phyloP scores from a whole-genome alignment of 228 moss, liverwort and hornwort genomes.

The Sphagnum fallax region DNA sequence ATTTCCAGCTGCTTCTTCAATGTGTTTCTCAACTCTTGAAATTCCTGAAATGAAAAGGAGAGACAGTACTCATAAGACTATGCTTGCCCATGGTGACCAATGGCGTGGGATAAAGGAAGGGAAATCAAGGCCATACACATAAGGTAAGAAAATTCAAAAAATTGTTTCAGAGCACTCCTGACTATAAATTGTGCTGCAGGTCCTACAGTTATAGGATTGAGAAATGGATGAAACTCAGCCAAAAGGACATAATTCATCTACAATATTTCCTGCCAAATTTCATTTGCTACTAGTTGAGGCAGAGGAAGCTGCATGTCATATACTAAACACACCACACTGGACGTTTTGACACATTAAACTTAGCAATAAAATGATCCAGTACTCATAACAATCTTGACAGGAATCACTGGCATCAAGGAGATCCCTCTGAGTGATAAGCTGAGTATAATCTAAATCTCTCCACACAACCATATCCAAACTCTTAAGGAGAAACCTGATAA shows the following conservation, averaged over 20 bases:
- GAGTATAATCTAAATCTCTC: neutral
- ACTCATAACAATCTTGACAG: too few species aligned
- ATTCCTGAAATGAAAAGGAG: constrained; percentile 39
- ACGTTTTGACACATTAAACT: too few species aligned
- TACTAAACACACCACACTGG: too few species aligned
- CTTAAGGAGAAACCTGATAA: neutral
- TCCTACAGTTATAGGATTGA: too few species aligned
- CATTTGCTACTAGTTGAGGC: too few species aligned
- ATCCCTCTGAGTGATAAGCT: neutral
- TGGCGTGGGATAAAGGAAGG: neutral
- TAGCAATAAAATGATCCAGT: too few species aligned
- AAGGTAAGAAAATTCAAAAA: neutral
- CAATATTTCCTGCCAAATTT: too few species aligned
- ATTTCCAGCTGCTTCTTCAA: constrained; percentile 79
- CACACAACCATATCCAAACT: neutral
- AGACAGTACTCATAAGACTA: neutral
- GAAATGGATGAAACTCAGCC: too few species aligned
- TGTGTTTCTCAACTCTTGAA: constrained; percentile 74
- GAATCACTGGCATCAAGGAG: neutral
- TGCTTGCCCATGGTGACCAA: too few species aligned
- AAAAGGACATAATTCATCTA: too few species aligned
- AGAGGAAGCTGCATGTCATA: too few species aligned
- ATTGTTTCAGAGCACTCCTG: neutral
- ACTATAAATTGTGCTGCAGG: neutral
- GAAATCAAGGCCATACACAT: neutral